These are phyloP conservation scores for Trypanosoma mega DNA, from an alignment of 208 protist genomes.

Conservation along the genomic window DNA sequence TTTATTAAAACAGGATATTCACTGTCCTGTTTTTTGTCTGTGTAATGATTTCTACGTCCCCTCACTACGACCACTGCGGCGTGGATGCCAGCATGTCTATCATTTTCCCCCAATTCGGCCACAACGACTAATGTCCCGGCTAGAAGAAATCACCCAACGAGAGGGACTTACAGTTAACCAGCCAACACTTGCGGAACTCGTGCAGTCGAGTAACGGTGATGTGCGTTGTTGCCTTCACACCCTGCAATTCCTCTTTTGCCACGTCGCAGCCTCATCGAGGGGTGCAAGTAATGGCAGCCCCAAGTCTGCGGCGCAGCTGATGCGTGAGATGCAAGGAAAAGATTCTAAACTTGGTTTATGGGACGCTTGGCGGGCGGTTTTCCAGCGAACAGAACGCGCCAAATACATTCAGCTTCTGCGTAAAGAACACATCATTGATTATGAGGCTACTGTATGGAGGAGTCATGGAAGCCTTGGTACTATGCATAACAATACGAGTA, in stretches of 20 bases:
- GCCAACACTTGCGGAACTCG: conserved; percentile 57
- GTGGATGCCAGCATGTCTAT: conserved; percentile 49
- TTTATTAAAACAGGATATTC: conserved; percentile 55
- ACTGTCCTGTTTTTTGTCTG: conserved; percentile 81
- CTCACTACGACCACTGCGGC: conserved; percentile 63
- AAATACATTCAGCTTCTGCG: conserved; percentile 62
- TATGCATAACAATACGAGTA: neutral
- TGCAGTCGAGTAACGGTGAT: conserved; percentile 62
- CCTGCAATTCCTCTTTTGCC: conserved; percentile 64
- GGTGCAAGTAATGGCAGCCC: too few relatives aligned
- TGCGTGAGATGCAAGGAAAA: conserved; percentile 63
- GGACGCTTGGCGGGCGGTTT: conserved; percentile 45
- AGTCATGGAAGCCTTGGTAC: conserved; percentile 1
- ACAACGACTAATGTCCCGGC: conserved; percentile 59
- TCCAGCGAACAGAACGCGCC: conserved; percentile 47
- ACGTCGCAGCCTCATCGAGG: neutral
- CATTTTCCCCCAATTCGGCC: conserved; percentile 65
- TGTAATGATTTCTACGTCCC: conserved; percentile 87
- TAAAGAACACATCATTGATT: conserved; percentile 64
- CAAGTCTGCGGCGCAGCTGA: conserved; percentile 36
- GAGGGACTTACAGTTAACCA: conserved; percentile 37
- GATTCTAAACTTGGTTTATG: conserved; percentile 44
- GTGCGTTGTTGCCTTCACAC: conserved; percentile 88
- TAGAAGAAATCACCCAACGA: conserved; percentile 49
- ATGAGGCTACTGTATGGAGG: conserved; percentile 44